Evolutionary conservation across 805 yeast genomes (phyloP), one percentile per base, ranked within the genome.

Genomic region (Myxozyma geophila): DNA sequence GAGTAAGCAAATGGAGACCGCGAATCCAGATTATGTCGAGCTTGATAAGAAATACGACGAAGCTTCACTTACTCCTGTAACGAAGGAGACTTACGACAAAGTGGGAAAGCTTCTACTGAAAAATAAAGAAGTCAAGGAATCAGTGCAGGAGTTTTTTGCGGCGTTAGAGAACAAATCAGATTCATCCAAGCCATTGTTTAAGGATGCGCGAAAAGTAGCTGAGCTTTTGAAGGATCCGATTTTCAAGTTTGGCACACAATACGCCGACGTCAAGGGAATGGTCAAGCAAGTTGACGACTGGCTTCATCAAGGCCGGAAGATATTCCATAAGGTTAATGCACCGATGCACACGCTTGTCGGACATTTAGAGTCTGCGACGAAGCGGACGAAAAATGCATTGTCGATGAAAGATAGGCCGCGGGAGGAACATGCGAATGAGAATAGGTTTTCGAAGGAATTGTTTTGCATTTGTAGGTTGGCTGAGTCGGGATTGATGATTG

Each of bases 401-500:
- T 67, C 73, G 53, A 17, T 69, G 17, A 15, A 21, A 1, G 57
- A 53, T 41, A 53, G 23, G 28, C 57, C 57, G 10, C 48, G 19
- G 6, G 48, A 40, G 23, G 37, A 23, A 23, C 57, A 53, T 19
- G 56, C 23, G 5, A 39, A 10, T 8, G 61, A 46, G 15, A 41
- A 41, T 53, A n/a, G 23, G 33, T 21, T 39, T 8, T 19, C 61
- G 5, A 65, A 51, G 28, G 64, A 50, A 39, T 12, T 78, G 5
- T 84, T 80, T 71, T 81, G 83, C 10, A 70, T 77, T 54, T 80
- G 80, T 57, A 79, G 82, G 19, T 66, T 72, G 35, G 73, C 89
- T 58, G 97, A 91, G 75, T 95, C 89, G 71, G 96, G 97, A 0
- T 86, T 88, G 72, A 90, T 96, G 37, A 86, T 92, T 54, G 96